A percentile compares a stretch with the other conserved stretches of the same genome.
Conservation (phyloP, 345 rosid species). For the Salix viminalis region DNA sequence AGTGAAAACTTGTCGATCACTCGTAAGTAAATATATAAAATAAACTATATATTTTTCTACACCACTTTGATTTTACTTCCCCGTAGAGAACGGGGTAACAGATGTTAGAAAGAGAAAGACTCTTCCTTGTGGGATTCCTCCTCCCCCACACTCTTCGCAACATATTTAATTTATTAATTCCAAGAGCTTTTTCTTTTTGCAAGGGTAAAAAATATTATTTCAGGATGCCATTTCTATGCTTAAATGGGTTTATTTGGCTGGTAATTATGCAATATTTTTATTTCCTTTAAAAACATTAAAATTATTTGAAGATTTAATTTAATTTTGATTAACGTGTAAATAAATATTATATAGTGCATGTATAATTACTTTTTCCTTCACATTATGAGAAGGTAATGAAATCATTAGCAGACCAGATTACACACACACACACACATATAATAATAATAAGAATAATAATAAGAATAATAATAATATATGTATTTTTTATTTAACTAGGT, state of each 20-base stretch:
- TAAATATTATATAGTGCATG: too few relatives aligned
- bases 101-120: constrained; percentile 40
- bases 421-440: too few relatives aligned
- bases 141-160: constrained; percentile 33
- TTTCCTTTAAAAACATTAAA: too few relatives aligned
- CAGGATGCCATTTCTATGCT: neutral
- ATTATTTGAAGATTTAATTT: too few relatives aligned
- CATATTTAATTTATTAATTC: neutral
- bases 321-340: too few relatives aligned
- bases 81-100: constrained; percentile 63
- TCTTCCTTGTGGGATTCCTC: constrained; percentile 30
- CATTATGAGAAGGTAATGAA: neutral
- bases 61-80: constrained; percentile 42
- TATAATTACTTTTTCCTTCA: neutral
- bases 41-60: neutral
- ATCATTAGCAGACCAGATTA: too few relatives aligned
- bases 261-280: neutral
- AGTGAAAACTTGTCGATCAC: constrained; percentile 43
- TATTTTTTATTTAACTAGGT: neutral
- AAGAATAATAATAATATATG: neutral
- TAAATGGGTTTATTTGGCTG: neutral
- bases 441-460: neutral
- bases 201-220: neutral
- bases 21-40: neutral
- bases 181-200: neutral